Evolutionary conservation across 2,329 filamentous ascomycete genomes (phyloP).

Genomic region (Curvularia sp.): DNA sequence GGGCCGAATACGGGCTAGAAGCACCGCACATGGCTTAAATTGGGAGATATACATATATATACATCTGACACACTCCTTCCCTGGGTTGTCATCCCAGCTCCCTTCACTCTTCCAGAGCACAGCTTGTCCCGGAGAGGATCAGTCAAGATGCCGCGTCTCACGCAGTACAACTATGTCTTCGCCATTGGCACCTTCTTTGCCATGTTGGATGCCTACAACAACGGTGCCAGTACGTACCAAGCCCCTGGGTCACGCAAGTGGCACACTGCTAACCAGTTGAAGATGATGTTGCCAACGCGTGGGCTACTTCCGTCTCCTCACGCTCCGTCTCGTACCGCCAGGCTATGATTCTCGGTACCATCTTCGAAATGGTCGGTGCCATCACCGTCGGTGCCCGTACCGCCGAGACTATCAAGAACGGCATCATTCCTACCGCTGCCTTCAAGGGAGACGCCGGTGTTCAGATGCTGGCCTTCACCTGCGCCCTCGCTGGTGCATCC

Average conservation of each 20-base stretch:
- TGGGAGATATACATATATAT: conserved; percentile 27
- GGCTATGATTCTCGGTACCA: conserved; percentile 58
- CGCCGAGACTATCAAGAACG: conserved; percentile 80
- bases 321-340: conserved; percentile 74
- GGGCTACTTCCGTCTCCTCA: conserved; percentile 83
- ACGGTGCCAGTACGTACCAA: conserved; percentile 71
- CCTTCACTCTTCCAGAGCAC: conserved; percentile 19
- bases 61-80: conserved; percentile 21
- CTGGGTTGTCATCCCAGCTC: conserved; percentile 21
- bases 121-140: conserved; percentile 23
- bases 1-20: conserved; percentile 17
- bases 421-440: conserved; percentile 58
- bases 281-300: conserved; percentile 84
- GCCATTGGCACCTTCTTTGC: conserved; percentile 78
- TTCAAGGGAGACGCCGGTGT: conserved; percentile 57
- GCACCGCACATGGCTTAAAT: conserved; percentile 21
- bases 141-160: conserved; percentile 32
- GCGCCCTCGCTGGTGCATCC: conserved; percentile 67
- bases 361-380: conserved; percentile 58
- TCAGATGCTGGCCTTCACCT: conserved; percentile 64
- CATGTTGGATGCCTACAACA: conserved; percentile 79
- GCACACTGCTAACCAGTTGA: conserved; percentile 18
- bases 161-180: conserved; percentile 71
- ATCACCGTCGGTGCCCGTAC: conserved; percentile 59
- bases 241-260: background rate